A percentile compares a stretch with the other conserved stretches of the same genome.
These are phyloP conservation scores for Ogataea sp. DNA, from an alignment of 805 yeast genomes.

Conservation along the genomic window DNA sequence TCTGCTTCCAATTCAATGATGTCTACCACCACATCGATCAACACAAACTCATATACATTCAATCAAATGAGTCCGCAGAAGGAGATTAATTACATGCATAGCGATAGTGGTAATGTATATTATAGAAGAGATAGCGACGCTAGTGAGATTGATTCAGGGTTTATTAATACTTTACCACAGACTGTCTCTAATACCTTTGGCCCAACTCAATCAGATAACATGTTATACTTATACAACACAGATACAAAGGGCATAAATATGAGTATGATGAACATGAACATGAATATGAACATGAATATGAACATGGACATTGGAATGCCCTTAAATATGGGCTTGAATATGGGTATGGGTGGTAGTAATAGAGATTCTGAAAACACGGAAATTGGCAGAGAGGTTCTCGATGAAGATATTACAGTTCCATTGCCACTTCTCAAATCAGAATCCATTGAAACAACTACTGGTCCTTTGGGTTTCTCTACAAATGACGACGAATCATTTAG, in stretches of 20 bases:
- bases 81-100: too few species aligned
- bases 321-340: too few species aligned
- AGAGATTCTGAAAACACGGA: too few species aligned
- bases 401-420: background rate
- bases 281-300: too few species aligned
- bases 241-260: background rate
- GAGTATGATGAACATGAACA: background rate
- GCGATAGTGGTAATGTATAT: conserved; percentile 6
- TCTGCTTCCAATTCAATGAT: background rate
- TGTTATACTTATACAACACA: background rate
- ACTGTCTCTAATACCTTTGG: background rate
- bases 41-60: too few species aligned
- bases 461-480: too few species aligned
- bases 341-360: too few species aligned
- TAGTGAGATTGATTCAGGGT: conserved; percentile 13
- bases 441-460: conserved; percentile 6
- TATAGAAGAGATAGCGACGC: conserved; percentile 16
- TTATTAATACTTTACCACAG: background rate
- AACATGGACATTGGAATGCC: too few species aligned
- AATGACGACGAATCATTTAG: conserved; percentile 2
- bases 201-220: background rate
- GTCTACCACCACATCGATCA: background rate
- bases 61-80: too few species aligned
- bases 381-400: too few species aligned
- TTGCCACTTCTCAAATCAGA: background rate